Evolutionary conservation across 2,329 filamentous ascomycete genomes (phyloP).

Genomic region (Colletotrichum tropicicola): DNA sequence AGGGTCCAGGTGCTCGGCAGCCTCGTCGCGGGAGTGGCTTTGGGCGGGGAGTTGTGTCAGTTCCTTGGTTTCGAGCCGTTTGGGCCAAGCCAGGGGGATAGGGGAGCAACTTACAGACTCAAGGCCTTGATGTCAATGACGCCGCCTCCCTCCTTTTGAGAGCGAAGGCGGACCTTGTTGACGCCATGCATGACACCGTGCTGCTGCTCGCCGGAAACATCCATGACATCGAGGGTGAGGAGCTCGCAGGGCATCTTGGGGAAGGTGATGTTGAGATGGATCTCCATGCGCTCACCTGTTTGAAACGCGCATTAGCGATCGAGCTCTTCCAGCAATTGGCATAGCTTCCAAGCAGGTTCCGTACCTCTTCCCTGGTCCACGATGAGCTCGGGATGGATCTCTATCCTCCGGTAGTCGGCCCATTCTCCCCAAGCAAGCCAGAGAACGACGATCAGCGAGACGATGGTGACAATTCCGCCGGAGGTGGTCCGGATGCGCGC

Average conservation of each 20-base stretch:
- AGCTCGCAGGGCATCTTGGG: slow-evolving; percentile 94
- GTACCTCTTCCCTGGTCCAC: slow-evolving; percentile 96
- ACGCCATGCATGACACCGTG: slow-evolving; percentile 93
- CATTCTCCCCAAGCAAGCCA: slow-evolving; percentile 96
- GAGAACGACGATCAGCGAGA: slow-evolving; percentile 86
- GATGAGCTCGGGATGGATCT: slow-evolving; percentile 90
- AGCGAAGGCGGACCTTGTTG: slow-evolving; percentile 84
- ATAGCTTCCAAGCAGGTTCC: slow-evolving; percentile 29
- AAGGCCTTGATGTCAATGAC: slow-evolving; percentile 77
- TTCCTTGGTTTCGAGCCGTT: not conserved
- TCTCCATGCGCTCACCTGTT: slow-evolving; percentile 96
- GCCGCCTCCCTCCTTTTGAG: slow-evolving; percentile 77
- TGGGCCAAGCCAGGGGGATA: slow-evolving; percentile 24
- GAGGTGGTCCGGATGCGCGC: slow-evolving; percentile 95
- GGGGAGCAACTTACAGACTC: slow-evolving; percentile 64
- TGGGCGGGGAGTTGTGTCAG: slow-evolving; percentile 18
- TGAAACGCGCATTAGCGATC: slow-evolving; percentile 34
- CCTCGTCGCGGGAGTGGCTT: slow-evolving; percentile 74
- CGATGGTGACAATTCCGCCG: slow-evolving; percentile 92
- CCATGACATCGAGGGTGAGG: slow-evolving; percentile 97
- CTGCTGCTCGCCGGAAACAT: slow-evolving; percentile 96
- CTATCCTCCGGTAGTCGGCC: slow-evolving; percentile 87
- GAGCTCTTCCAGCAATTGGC: not conserved
- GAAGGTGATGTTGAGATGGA: slow-evolving; percentile 97
- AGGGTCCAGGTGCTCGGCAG: slow-evolving; percentile 83